Percentiles rank a stretch among this genome's conserved stretches.
Conservation (phyloP, 116 monocot species). For the Zostera marina region DNA sequence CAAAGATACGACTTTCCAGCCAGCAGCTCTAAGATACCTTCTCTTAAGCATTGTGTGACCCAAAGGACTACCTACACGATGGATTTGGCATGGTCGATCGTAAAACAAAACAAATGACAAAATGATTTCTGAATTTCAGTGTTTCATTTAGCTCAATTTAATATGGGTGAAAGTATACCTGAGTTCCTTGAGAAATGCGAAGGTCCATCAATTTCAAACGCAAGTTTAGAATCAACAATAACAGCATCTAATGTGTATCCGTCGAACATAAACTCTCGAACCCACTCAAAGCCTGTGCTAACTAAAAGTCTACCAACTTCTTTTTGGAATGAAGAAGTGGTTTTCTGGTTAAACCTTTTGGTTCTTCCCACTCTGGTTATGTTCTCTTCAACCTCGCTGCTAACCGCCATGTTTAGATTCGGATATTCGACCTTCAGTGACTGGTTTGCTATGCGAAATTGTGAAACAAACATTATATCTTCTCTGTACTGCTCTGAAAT, state of each 20-base stretch:
- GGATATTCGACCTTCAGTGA: slow-evolving; percentile 78
- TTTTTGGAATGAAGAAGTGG: slow-evolving; percentile 86
- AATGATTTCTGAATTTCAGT: too few relatives aligned
- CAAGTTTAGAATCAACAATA: slow-evolving; percentile 57
- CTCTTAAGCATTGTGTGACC: slow-evolving; percentile 84
- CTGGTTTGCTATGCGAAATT: slow-evolving; percentile 67
- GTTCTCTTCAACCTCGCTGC: slow-evolving; percentile 55
- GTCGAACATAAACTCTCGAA: slow-evolving; percentile 57
- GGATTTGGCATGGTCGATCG: too few relatives aligned
- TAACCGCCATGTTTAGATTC: slow-evolving; percentile 47
- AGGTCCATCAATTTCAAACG: slow-evolving; percentile 94
- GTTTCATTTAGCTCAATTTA: too few relatives aligned
- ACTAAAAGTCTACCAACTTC: slow-evolving; percentile 76
- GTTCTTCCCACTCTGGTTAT: slow-evolving; percentile 55
- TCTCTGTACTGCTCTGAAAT: slow-evolving; percentile 75
- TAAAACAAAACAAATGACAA: too few relatives aligned
- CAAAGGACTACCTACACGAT: slow-evolving; percentile 53
- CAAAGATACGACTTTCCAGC: slow-evolving; percentile 82
- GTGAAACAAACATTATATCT: slow-evolving; percentile 81
- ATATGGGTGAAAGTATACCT: slow-evolving; percentile 16
- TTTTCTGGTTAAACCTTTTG: slow-evolving; percentile 81
- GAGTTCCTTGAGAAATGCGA: slow-evolving; percentile 93
- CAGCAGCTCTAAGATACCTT: slow-evolving; percentile 67
- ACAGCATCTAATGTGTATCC: slow-evolving; percentile 92
- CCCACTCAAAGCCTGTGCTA: slow-evolving; percentile 83